phyloP scores from a whole-genome alignment of 257 asterid species.

The Lithospermum erythrorhizon region DNA sequence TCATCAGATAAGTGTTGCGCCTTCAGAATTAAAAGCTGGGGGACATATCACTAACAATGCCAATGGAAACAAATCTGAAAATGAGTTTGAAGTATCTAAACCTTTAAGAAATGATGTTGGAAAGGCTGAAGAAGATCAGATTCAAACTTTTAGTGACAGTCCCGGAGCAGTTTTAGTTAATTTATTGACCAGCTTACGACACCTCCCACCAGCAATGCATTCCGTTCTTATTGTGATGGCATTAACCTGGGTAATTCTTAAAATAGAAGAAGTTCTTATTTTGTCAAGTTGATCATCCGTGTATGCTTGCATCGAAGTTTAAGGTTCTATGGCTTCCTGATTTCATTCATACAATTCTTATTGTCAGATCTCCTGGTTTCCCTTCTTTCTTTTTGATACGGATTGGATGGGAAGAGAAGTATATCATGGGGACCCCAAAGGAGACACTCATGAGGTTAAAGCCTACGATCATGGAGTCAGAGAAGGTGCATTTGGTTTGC shows the following conservation, averaged over 20 bases:
- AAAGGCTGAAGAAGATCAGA: conserved; percentile 30
- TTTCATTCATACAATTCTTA: conserved; percentile 9
- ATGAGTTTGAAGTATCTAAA: conserved; percentile 4
- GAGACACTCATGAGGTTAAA: conserved; percentile 50
- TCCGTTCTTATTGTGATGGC: conserved; percentile 96
- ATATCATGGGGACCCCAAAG: conserved; percentile 91
- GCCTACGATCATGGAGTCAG: conserved; percentile 95
- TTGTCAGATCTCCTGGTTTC: conserved; percentile 90
- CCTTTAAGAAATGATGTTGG: conserved; percentile 25
- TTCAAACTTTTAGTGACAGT: conserved; percentile 49
- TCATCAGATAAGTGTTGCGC: conserved; percentile 35
- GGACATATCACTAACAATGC: conserved; percentile 21
- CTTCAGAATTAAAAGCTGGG: conserved; percentile 28
- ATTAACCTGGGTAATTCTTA: conserved; percentile 75
- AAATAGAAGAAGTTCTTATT: not conserved
- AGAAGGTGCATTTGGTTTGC: conserved; percentile 99
- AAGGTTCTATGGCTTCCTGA: not conserved
- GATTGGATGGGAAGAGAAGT: conserved; percentile 99
- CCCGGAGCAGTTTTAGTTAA: conserved; percentile 98
- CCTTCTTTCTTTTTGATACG: conserved; percentile 93
- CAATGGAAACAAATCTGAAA: conserved; percentile 10
- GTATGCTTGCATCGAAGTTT: not conserved
- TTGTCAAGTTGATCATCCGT: conserved; percentile 3
- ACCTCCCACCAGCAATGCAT: conserved; percentile 94
- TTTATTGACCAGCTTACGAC: conserved; percentile 87